Evolutionary conservation across 805 yeast genomes (phyloP).

Genomic region (Lipomyces kockii): DNA sequence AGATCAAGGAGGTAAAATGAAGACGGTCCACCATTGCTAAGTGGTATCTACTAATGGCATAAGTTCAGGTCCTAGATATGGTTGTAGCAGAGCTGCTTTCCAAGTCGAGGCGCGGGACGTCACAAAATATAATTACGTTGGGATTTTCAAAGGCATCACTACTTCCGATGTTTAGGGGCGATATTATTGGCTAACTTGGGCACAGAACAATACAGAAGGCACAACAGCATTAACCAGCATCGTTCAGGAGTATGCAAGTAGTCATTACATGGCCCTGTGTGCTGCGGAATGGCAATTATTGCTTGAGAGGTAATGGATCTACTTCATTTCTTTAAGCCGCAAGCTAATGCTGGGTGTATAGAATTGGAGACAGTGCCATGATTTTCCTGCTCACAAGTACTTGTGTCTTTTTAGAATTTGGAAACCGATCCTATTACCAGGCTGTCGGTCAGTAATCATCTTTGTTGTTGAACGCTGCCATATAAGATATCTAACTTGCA

Average conservation of each 20-base stretch:
- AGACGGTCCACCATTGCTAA: not conserved
- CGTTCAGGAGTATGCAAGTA: conserved; percentile 22
- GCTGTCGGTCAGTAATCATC: conserved; percentile 17
- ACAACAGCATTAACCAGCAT: conserved; percentile 15
- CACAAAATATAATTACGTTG: conserved; percentile 9
- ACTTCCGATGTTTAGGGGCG: not conserved
- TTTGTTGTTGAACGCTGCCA: not conserved
- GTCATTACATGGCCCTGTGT: conserved; percentile 21
- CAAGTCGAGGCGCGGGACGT: not conserved
- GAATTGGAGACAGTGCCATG: conserved; percentile 25
- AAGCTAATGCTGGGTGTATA: not conserved
- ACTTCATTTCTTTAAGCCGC: not conserved
- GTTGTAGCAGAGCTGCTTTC: not conserved
- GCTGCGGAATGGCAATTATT: conserved; percentile 22
- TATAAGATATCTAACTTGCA: not conserved
- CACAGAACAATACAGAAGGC: conserved; percentile 14
- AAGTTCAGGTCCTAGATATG: not conserved
- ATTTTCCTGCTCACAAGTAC: conserved; percentile 7
- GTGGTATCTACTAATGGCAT: not conserved
- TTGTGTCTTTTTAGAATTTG: conserved; percentile 9
- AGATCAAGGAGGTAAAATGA: conserved; percentile 5
- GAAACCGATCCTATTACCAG: conserved; percentile 10
- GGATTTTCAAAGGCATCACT: conserved; percentile 19
- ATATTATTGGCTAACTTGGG: not conserved
- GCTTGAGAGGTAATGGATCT: conserved; percentile 15